Conservation (phyloP, 2,329 filamentous ascomycete genomes). For the Chalaropsis ovoidea region DNA sequence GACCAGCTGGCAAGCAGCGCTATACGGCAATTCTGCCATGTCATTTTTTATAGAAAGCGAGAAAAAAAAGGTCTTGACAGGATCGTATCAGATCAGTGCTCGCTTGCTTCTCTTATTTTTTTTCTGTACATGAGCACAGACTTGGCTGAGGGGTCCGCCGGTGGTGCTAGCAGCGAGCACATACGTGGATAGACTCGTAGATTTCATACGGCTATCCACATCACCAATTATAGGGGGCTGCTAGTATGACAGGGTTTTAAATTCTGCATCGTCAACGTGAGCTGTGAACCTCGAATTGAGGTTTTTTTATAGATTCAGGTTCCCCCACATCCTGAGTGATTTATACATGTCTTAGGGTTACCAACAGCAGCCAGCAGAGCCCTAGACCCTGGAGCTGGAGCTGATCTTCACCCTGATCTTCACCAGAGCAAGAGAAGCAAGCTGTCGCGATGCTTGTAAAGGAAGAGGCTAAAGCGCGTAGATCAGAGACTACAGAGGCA, state of each 20-base stretch:
- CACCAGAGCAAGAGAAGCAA: not conserved
- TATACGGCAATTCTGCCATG: too few species aligned
- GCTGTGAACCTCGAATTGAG: not conserved
- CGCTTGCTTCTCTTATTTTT: not conserved
- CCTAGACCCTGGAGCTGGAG: too few species aligned
- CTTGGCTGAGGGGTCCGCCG: not conserved
- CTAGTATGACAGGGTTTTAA: slow-evolving; percentile 7
- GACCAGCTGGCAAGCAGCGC: too few species aligned
- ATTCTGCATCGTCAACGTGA: not conserved
- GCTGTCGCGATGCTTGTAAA: not conserved
- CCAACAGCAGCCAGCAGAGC: too few species aligned
- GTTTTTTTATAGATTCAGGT: too few species aligned
- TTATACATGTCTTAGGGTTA: too few species aligned
- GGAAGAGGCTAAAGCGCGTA: not conserved
- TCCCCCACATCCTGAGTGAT: too few species aligned
- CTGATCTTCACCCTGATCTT: too few species aligned
- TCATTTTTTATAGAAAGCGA: not conserved
- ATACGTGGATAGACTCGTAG: not conserved
- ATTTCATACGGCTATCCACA: not conserved
- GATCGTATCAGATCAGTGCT: slow-evolving; percentile 2
- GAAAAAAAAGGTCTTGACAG: slow-evolving; percentile 9
- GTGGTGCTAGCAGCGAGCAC: slow-evolving; percentile 8
- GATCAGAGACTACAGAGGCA: not conserved
- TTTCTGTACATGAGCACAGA: not conserved
- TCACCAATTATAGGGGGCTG: slow-evolving; percentile 8